These are phyloP conservation scores for Panellus pusillus DNA, from an alignment of 768 basidiomycete species.

Conservation along the genomic window DNA sequence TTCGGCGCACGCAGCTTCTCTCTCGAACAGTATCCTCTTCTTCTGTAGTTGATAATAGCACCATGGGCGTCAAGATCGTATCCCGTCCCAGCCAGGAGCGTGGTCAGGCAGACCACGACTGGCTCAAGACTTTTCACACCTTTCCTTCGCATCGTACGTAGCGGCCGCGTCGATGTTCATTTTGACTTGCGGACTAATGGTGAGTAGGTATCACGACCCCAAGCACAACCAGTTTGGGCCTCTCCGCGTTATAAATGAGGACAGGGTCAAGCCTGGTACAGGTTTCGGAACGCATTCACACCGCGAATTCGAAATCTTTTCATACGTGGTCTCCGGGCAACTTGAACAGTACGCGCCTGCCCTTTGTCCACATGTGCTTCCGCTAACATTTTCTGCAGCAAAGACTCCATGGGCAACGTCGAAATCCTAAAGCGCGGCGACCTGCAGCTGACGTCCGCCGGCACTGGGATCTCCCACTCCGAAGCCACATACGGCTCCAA, in stretches of 20 bases:
- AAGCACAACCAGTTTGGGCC: slow-evolving; percentile 50
- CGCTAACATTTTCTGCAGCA: slow-evolving; percentile 39
- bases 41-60: background rate
- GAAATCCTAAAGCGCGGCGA: slow-evolving; percentile 89
- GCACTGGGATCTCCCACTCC: slow-evolving; percentile 87
- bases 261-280: slow-evolving; percentile 27
- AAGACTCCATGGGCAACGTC: slow-evolving; percentile 88
- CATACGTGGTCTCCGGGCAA: slow-evolving; percentile 76
- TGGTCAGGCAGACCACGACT: slow-evolving; percentile 77
- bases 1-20: slow-evolving; percentile 22
- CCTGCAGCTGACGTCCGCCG: slow-evolving; percentile 87
- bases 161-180: background rate
- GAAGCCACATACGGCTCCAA: slow-evolving; percentile 14
- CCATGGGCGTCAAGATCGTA: slow-evolving; percentile 35
- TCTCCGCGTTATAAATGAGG: slow-evolving; percentile 43
- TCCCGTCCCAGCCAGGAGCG: slow-evolving; percentile 62
- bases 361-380: background rate
- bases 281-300: slow-evolving; percentile 90
- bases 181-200: background rate
- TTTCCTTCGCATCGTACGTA: slow-evolving; percentile 75
- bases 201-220: slow-evolving; percentile 10
- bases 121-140: slow-evolving; percentile 87
- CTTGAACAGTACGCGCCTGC: slow-evolving; percentile 74
- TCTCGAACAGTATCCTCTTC: slow-evolving; percentile 29
- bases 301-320: slow-evolving; percentile 88